Conservation (phyloP, 331 rosid genomes). For the Malus hybrid region DNA sequence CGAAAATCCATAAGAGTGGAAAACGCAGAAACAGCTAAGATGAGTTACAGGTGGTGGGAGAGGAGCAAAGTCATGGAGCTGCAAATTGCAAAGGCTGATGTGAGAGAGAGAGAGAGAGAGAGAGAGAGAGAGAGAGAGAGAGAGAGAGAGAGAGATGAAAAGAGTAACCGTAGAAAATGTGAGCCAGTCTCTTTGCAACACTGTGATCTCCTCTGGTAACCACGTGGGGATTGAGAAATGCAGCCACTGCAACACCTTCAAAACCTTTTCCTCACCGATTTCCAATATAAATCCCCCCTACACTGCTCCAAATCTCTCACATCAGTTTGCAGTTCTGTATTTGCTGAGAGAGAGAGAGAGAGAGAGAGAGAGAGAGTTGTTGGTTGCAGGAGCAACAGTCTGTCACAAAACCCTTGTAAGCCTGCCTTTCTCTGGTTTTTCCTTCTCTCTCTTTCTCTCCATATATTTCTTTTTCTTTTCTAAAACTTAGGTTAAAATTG, state of each 20-base stretch:
- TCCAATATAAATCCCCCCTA: background rate
- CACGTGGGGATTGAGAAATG: background rate
- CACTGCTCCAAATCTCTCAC: constrained; percentile 2
- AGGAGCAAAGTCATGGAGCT: background rate
- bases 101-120: background rate
- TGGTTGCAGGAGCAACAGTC: background rate
- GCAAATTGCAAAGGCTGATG: background rate
- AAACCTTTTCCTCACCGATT: background rate
- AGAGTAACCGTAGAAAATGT: constrained; percentile 14
- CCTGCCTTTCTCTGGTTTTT: background rate
- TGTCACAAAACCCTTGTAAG: background rate
- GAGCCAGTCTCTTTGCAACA: background rate
- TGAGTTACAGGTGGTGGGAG: constrained; percentile 1
- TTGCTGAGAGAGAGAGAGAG: background rate
- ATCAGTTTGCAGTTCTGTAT: background rate
- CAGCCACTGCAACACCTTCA: background rate
- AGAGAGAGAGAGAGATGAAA: background rate
- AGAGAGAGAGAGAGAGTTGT: too few species aligned
- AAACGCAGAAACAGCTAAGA: background rate
- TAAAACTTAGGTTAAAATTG: background rate
- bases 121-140: background rate
- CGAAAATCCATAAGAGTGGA: background rate
- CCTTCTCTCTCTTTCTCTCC: background rate
- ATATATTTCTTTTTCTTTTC: background rate
- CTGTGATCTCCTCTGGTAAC: background rate